Base-by-base conservation (phyloP, 2,329 filamentous ascomycete genomes). In the Colletotrichum tofieldiae region DNA sequence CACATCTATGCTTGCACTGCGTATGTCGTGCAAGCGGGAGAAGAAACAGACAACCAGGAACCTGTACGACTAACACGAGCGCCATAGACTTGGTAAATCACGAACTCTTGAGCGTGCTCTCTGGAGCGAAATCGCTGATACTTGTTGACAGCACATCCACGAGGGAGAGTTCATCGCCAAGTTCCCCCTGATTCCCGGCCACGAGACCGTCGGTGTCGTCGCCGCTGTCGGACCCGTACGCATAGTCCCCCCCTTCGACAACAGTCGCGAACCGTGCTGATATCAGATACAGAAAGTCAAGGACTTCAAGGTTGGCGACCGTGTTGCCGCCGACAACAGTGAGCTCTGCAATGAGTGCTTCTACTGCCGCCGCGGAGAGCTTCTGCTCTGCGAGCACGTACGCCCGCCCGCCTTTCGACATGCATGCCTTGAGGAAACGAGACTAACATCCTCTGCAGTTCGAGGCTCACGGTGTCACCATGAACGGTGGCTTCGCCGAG, bases 401-500 rank as follows among this genome's bases (percentile, higher is more conserved):
- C 68, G 80, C 14, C n/a, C 20, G 1, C 32, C 37, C 41, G 39
- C 55, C 14, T 18, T 18, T 9, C 26, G 35, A 60, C 55, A 62
- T n/a, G 55, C n/a, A 68, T 65, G 14, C 11, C 37, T 35, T 54
- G n/a, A 18, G 32, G 23, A 29, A 32, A 29, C 20, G 51, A 61
- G 29, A 64, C 14, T 75, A 35, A 72, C 58, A 12, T 3, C 23
- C 18, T 39, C 39, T 55, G n/a, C 39, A 83, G 78, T 91, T 92
- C 80, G 87, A 90, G 75, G 90, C 90, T 26, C 91, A 93, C 75
- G 91, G 89, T 76, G 89, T 90, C n/a, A 90, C 88, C 75, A 85
- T 93, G 81, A 89, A 92, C 74, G 92, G 92, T 76, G 92, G 92
- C 39, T 94, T 94, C 77, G 92, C 92, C 62, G 91, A 94, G 80